Evolutionary conservation across 352 stramenopile genomes (phyloP).

Genomic region (Peronospora belbahrii): DNA sequence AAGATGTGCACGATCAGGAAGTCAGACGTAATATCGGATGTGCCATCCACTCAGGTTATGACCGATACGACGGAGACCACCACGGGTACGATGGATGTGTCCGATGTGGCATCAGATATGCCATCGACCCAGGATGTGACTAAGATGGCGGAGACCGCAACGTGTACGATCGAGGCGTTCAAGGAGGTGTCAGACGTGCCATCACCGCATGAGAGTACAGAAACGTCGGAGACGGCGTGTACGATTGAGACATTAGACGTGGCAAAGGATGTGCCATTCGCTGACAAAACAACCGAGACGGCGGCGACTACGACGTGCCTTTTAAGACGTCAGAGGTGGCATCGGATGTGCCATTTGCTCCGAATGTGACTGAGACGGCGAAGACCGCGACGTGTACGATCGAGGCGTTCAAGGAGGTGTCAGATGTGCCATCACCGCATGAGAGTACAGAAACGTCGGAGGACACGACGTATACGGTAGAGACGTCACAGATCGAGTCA

Average conservation of each 20-base stretch:
- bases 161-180: background rate
- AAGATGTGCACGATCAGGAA: too few relatives aligned
- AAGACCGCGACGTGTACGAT: background rate
- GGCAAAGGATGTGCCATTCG: too few relatives aligned
- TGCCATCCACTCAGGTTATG: too few relatives aligned
- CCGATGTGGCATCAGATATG: background rate
- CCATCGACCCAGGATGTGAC: too few relatives aligned
- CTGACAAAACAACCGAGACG: too few relatives aligned
- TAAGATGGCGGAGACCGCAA: slow-evolving; percentile 3
- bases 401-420: background rate
- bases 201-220: too few relatives aligned
- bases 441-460: background rate
- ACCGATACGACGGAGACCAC: too few relatives aligned
- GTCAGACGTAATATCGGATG: background rate
- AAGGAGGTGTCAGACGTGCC: too few relatives aligned
- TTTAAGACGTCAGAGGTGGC: background rate
- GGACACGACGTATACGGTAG: background rate
- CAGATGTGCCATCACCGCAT: background rate
- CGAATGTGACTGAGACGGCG: background rate
- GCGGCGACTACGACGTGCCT: background rate
- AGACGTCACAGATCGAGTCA: too few relatives aligned
- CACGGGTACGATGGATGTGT: background rate
- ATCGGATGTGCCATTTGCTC: background rate
- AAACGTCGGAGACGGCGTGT: too few relatives aligned
- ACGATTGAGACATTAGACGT: too few relatives aligned